Base-by-base conservation (phyloP, 306 rosid genomes). In the Vachellia pachyceras region DNA sequence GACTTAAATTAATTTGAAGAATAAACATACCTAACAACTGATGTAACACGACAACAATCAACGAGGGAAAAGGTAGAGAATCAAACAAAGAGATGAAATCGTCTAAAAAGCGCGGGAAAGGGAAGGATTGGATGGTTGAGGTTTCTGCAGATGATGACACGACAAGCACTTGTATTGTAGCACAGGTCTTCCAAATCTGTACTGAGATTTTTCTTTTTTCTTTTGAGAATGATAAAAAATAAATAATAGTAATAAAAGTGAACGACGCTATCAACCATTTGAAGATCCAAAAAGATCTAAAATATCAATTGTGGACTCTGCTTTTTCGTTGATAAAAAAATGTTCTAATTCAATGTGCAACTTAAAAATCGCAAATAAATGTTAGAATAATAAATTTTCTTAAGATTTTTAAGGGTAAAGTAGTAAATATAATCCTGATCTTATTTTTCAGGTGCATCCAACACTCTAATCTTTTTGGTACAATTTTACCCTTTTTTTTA, bases 21-120 rank as follows among this genome's bases (percentile, higher is more conserved):
- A 29, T 29, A 29, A 29, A 29, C 33, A 29, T 29, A 1, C 33
- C 33, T 29, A 29, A 29, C 33, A 29, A 29, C 33, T 29, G 33
- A 29, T 29, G 33, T 29, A 29, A 29, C 33, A 29, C 33, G 2
- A 2, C 33, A 29, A 29, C 33, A 29, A 29, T 29, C 33, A 29
- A 29, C 1, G 33, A 29, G 33, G 33, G 33, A 29, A 29, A 29
- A 29, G 33, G 33, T 29, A 29, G 33, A 29, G 33, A 20, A 55
- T 7, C 61, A 54, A 54, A 54, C 29, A 54, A n/a, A 54, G 4
- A n/a, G 33, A 29, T 23, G 45, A 5, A 7, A 13, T 57, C 23
- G 10, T 18, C 35, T 29, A 29, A 29, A 85, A 70, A 82, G 82
- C 46, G 80, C 76, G 84, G 78, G 80, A 76, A 78, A 81, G 83